phyloP scores from a whole-genome alignment of 2,329 filamentous ascomycete genomes.

The Pseudocercospora cruenta region DNA sequence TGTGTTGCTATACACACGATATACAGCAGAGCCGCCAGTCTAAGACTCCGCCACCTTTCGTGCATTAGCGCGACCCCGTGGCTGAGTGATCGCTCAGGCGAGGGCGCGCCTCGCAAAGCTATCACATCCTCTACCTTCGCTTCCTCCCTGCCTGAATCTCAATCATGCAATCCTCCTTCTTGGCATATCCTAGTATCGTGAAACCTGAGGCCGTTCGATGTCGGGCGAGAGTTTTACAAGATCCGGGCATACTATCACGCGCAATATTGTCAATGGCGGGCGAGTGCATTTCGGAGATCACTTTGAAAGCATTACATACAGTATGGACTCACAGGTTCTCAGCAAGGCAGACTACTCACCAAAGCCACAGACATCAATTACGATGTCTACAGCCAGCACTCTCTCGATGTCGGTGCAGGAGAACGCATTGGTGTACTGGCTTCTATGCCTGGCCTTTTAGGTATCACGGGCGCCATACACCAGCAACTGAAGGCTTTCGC shows the following conservation, averaged over 20 bases:
- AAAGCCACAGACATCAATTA: neutral
- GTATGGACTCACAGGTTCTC: neutral
- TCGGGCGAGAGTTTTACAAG: neutral
- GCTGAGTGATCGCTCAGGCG: neutral
- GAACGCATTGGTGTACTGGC: neutral
- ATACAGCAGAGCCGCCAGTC: neutral
- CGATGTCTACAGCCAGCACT: neutral
- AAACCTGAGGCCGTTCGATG: neutral
- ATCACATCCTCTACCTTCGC: no score
- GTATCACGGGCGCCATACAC: neutral
- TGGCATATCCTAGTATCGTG: neutral
- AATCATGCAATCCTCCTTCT: no score
- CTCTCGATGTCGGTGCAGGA: neutral
- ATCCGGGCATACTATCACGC: conserved; percentile 49
- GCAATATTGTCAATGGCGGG: neutral
- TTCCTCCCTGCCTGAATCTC: no score
- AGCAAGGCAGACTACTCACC: neutral
- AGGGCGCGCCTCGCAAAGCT: neutral
- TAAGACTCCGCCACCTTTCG: neutral
- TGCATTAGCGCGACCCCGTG: neutral
- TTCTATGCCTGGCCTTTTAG: neutral
- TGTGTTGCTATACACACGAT: no score
- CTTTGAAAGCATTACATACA: neutral
- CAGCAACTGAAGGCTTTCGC: neutral
- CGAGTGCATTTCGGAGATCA: neutral